Percentiles rank a stretch among this genome's conserved stretches.
Conservation (phyloP, 495 filamentous ascomycete species). For the Trichocladium uniseriatum region DNA sequence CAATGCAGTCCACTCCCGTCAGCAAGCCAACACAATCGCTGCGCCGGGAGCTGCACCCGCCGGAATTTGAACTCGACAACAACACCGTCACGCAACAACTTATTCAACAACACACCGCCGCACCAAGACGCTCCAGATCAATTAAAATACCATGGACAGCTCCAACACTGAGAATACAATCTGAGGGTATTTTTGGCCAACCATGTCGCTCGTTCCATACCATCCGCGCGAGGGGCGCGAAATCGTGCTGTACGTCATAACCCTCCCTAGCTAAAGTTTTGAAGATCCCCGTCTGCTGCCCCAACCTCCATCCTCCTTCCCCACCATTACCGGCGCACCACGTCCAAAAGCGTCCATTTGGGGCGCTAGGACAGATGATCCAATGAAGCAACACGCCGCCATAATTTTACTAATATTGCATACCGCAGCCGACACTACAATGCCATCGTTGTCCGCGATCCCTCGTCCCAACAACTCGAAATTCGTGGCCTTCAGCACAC, state of each 20-base stretch:
- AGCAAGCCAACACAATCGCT: too few species aligned
- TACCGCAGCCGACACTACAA: slow-evolving; percentile 72
- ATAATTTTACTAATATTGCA: slow-evolving; percentile 1
- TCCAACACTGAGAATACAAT: neutral
- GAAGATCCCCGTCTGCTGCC: too few species aligned
- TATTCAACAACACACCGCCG: too few species aligned
- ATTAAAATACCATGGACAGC: slow-evolving; percentile 10
- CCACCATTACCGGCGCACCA: too few species aligned
- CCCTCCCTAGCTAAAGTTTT: neutral
- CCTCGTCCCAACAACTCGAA: slow-evolving; percentile 71
- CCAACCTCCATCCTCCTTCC: neutral
- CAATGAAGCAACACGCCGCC: too few species aligned
- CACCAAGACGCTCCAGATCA: neutral
- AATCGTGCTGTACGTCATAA: slow-evolving; percentile 51
- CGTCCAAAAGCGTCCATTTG: too few species aligned
- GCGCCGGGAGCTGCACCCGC: too few species aligned
- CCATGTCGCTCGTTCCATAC: slow-evolving; percentile 59
- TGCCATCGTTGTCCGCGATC: slow-evolving; percentile 85
- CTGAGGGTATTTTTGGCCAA: slow-evolving; percentile 4
- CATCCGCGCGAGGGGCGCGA: slow-evolving; percentile 50
- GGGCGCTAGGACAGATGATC: too few species aligned
- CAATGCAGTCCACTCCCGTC: too few species aligned
- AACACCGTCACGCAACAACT: too few species aligned
- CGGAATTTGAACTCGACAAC: too few species aligned
- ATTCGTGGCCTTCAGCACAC: slow-evolving; percentile 56